These are phyloP conservation scores for Aotearoamyces nothofagi DNA, from an alignment of 2,329 filamentous ascomycete species.

Conservation along the genomic window DNA sequence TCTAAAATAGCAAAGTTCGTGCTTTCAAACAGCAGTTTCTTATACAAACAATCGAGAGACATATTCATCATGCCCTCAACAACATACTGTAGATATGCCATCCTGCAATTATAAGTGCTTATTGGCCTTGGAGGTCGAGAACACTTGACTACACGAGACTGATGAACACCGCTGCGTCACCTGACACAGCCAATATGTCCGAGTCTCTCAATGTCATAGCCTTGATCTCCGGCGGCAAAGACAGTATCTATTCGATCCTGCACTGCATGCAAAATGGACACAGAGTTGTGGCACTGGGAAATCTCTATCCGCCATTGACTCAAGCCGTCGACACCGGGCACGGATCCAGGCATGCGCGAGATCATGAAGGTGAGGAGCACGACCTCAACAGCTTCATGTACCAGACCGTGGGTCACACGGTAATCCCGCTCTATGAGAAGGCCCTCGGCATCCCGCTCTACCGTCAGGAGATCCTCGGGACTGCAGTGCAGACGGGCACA, in stretches of 20 bases:
- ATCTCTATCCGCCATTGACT: conserved; percentile 50
- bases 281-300: conserved; percentile 72
- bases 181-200: conserved; percentile 25
- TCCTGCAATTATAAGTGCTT: too few relatives aligned
- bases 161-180: too few relatives aligned
- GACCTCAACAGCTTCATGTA: conserved; percentile 99
- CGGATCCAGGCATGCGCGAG: conserved; percentile 6
- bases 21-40: too few relatives aligned
- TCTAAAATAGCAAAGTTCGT: too few relatives aligned
- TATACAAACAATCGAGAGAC: too few relatives aligned
- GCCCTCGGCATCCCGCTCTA: conserved; percentile 76
- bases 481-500: conserved; percentile 51
- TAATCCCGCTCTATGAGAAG: conserved; percentile 71
- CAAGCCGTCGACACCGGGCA: neutral
- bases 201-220: conserved; percentile 64
- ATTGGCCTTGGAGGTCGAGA: too few relatives aligned
- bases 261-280: conserved; percentile 84
- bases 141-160: too few relatives aligned
- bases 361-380: conserved; percentile 26
- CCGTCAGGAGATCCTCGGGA: conserved; percentile 59
- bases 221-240: conserved; percentile 89
- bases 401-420: conserved; percentile 82
- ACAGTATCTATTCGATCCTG: conserved; percentile 85
- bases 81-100: too few relatives aligned
- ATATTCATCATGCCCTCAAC: too few relatives aligned